Conservation (phyloP, 2,329 filamentous ascomycete species). For the Nemania serpens region DNA sequence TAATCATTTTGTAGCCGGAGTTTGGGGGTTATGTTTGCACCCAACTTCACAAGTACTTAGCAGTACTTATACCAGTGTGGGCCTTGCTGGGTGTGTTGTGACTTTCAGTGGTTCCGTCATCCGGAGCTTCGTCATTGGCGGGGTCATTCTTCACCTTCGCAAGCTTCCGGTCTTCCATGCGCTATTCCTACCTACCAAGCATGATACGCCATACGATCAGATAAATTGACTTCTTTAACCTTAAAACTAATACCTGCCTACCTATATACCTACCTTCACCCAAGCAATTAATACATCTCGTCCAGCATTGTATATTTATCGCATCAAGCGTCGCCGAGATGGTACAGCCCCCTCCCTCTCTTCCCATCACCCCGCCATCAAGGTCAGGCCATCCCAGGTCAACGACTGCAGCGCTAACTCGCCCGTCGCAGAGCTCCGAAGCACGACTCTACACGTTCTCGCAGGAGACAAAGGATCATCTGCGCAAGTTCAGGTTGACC, state of each 20-base stretch:
- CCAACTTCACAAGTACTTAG: too few relatives aligned
- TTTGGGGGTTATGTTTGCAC: too few relatives aligned
- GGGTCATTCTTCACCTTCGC: background rate
- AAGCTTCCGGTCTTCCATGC: background rate
- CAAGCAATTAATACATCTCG: background rate
- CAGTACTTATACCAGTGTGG: too few relatives aligned
- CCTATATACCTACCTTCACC: background rate
- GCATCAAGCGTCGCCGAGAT: constrained; percentile 10
- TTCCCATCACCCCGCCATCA: constrained; percentile 20
- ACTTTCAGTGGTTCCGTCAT: too few relatives aligned
- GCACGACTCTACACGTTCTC: constrained; percentile 92
- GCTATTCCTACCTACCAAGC: too few relatives aligned
- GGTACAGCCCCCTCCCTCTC: constrained; percentile 14
- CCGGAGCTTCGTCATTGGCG: too few relatives aligned
- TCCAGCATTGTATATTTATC: background rate
- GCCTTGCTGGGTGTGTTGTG: too few relatives aligned
- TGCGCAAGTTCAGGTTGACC: constrained; percentile 91
- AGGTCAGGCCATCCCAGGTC: too few relatives aligned
- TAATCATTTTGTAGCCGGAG: too few relatives aligned
- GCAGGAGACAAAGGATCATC: constrained; percentile 81
- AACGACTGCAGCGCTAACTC: constrained; percentile 15
- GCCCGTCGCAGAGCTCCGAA: constrained; percentile 66
- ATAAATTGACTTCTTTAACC: too few relatives aligned
- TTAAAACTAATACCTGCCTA: background rate
- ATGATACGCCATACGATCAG: too few relatives aligned